Conservation (phyloP, 768 basidiomycete species). For the Plicaturopsis crispa region DNA sequence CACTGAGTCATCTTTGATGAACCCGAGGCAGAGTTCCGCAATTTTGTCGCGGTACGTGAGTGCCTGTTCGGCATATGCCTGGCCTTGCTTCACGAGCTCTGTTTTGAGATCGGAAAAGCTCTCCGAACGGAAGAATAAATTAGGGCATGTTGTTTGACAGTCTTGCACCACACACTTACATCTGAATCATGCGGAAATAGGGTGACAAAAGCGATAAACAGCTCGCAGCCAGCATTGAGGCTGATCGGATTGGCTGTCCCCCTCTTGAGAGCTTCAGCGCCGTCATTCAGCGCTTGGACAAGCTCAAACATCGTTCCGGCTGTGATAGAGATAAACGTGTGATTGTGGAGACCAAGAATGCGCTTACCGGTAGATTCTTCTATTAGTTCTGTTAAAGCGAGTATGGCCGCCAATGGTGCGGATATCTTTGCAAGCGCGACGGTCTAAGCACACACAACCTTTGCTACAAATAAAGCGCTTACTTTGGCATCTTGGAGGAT, state of each 20-base stretch:
- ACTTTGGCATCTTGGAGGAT: conserved; percentile 65
- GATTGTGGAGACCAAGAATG: conserved; percentile 4
- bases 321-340: conserved; percentile 19
- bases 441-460: conserved; percentile 4
- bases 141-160: neutral
- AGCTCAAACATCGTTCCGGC: conserved; percentile 94
- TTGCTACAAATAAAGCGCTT: conserved; percentile 14
- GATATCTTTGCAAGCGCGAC: conserved; percentile 47
- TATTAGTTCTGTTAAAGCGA: conserved; percentile 77
- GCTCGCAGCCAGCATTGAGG: conserved; percentile 81
- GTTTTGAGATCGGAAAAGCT: conserved; percentile 80
- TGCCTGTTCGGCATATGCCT: conserved; percentile 69
- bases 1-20: conserved; percentile 93
- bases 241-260: conserved; percentile 75
- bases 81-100: conserved; percentile 76
- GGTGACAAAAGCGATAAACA: conserved; percentile 87
- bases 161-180: conserved; percentile 36
- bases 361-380: conserved; percentile 66
- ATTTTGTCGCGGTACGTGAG: conserved; percentile 86
- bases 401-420: conserved; percentile 81
- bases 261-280: conserved; percentile 53
- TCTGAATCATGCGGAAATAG: conserved; percentile 75
- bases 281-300: conserved; percentile 73
- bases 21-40: conserved; percentile 79
- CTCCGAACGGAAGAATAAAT: conserved; percentile 27